phyloP scores from a whole-genome alignment of 805 yeast species.

The Maudiozyma turicensis region DNA sequence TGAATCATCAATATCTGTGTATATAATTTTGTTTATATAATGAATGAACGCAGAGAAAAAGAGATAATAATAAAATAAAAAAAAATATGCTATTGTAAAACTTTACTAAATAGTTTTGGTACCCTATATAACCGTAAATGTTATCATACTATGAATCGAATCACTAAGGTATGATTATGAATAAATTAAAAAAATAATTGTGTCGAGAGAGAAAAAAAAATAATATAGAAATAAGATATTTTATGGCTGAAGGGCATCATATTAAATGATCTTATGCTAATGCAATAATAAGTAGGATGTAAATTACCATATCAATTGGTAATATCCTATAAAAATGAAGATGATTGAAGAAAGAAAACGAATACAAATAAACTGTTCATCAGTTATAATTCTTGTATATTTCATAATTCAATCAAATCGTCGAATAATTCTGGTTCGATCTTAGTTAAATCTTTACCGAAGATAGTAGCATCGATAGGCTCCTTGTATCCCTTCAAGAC shows the following conservation, averaged over 20 bases:
- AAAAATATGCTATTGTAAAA: background rate
- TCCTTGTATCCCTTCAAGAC: constrained; percentile 51
- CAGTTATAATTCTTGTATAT: background rate
- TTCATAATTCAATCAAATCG: constrained; percentile 8
- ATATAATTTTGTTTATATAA: too few relatives aligned
- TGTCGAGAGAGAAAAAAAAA: background rate
- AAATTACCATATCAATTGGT: too few relatives aligned
- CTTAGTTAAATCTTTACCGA: constrained; percentile 49
- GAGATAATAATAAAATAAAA: background rate
- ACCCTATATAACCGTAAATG: background rate
- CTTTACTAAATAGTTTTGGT: background rate
- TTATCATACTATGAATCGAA: background rate
- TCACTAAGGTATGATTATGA: background rate
- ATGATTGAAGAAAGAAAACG: background rate
- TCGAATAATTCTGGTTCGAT: constrained; percentile 20
- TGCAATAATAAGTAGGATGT: background rate
- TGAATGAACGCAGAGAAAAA: background rate
- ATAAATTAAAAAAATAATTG: background rate
- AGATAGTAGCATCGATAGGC: constrained; percentile 69
- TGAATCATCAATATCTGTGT: background rate
- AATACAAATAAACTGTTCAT: background rate
- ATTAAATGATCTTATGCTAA: background rate
- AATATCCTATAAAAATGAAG: background rate
- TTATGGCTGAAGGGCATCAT: background rate
- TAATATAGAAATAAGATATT: background rate